A percentile compares a stretch with the other conserved stretches of the same genome.
Conservation (phyloP, 129 eudicot species). For the Artemisia argyi region DNA sequence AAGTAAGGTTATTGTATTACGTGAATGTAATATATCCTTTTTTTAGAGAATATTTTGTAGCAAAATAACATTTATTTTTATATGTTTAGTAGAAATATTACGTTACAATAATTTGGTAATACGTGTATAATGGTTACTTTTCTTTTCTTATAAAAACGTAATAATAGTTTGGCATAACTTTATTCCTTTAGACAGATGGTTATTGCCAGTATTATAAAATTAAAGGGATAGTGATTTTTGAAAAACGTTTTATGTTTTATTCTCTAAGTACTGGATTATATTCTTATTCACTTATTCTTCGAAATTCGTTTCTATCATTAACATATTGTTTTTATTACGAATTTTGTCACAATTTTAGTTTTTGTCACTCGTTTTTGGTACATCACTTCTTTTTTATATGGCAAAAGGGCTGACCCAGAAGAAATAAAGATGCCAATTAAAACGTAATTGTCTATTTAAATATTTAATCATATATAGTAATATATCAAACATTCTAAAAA, state of each 20-base stretch:
- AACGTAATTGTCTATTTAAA: no score
- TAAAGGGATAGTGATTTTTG: no score
- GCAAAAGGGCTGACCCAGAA: no score
- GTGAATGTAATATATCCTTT: constrained; percentile 9
- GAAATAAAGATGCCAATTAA: no score
- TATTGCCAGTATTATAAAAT: no score
- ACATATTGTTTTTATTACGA: not conserved
- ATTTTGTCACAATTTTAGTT: no score
- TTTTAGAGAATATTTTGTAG: not conserved
- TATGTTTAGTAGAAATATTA: not conserved
- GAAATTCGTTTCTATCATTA: not conserved
- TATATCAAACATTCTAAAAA: no score
- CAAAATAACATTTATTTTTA: not conserved
- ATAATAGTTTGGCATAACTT: no score
- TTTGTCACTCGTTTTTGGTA: no score
- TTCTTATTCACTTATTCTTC: not conserved
- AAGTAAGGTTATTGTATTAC: constrained; percentile 9
- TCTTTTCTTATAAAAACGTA: not conserved
- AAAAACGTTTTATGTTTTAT: not conserved
- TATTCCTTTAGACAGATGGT: no score
- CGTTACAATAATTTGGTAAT: not conserved
- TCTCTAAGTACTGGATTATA: not conserved
- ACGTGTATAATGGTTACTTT: not conserved
- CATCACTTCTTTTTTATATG: no score
- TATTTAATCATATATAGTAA: no score